Conservation (phyloP, 2,329 filamentous ascomycete species). For the Fusarium succisae region DNA sequence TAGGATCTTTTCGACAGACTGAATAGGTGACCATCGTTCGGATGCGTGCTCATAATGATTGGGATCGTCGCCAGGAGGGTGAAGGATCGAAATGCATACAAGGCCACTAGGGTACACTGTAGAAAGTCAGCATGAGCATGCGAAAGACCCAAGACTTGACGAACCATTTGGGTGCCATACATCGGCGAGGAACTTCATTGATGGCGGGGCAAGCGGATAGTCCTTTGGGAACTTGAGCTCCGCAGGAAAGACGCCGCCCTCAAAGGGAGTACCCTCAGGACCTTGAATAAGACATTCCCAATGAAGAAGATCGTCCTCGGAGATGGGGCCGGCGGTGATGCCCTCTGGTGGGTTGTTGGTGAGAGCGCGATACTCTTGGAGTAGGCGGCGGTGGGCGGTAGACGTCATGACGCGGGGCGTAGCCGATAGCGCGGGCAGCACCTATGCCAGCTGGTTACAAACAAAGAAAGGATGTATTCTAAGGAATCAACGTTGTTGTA, state of each 20-base stretch:
- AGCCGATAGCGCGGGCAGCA: not conserved
- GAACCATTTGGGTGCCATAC: constrained; percentile 97
- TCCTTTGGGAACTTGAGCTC: constrained; percentile 95
- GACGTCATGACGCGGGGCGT: constrained; percentile 59
- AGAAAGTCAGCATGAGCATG: not conserved
- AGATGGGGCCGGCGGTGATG: constrained; percentile 92
- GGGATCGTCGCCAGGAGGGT: constrained; percentile 94
- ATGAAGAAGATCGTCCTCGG: constrained; percentile 92
- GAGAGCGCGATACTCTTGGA: constrained; percentile 94
- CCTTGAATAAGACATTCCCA: constrained; percentile 98
- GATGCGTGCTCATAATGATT: constrained; percentile 98
- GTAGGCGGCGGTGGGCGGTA: constrained; percentile 80
- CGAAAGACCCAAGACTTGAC: constrained; percentile 26
- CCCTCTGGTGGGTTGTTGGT: constrained; percentile 96
- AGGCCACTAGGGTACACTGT: constrained; percentile 91
- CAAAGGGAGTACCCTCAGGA: constrained; percentile 94
- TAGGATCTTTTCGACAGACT: constrained; percentile 97
- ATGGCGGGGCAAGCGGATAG: constrained; percentile 94
- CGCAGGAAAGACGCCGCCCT: constrained; percentile 94
- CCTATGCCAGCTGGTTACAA: not conserved
- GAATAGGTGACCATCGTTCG: constrained; percentile 95
- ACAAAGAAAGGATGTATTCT: not conserved
- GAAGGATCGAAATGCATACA: constrained; percentile 98
- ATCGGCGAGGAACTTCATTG: constrained; percentile 93
- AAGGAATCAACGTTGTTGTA: not conserved